These are phyloP conservation scores for Xenoacremonium recifei DNA, from an alignment of 2,329 filamentous ascomycete species.

Conservation along the genomic window DNA sequence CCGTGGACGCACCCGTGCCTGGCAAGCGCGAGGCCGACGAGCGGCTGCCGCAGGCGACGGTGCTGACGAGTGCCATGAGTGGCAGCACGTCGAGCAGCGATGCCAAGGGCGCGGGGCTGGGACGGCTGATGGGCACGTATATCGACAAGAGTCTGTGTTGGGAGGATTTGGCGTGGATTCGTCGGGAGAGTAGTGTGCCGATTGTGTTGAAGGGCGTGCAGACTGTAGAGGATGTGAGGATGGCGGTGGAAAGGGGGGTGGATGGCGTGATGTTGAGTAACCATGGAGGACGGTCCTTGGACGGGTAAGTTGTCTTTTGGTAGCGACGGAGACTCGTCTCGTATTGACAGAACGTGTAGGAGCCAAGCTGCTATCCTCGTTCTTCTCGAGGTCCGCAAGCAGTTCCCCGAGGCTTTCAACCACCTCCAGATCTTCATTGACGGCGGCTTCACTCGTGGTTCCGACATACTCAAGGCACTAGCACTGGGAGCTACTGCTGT, in stretches of 20 bases:
- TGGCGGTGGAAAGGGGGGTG: slow-evolving; percentile 47
- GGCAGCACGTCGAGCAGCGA: slow-evolving; percentile 45
- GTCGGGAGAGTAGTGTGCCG: slow-evolving; percentile 42
- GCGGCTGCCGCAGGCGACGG: slow-evolving; percentile 45
- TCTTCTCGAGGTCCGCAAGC: slow-evolving; percentile 49
- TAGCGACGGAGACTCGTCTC: too few relatives aligned
- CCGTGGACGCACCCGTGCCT: slow-evolving; percentile 54
- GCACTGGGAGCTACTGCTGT: slow-evolving; percentile 53
- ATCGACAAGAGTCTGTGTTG: slow-evolving; percentile 52
- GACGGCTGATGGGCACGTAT: slow-evolving; percentile 49
- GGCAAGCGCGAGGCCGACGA: slow-evolving; percentile 59
- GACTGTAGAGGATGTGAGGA: slow-evolving; percentile 52
- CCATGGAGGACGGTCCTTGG: slow-evolving; percentile 56
- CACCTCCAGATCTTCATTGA: slow-evolving; percentile 53
- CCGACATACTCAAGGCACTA: slow-evolving; percentile 54
- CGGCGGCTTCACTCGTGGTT: slow-evolving; percentile 51
- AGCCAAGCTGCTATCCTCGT: slow-evolving; percentile 47
- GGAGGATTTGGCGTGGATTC: slow-evolving; percentile 54
- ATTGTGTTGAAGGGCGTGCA: slow-evolving; percentile 59
- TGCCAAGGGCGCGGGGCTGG: slow-evolving; percentile 52
- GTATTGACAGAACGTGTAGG: too few relatives aligned
- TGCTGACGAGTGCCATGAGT: slow-evolving; percentile 35
- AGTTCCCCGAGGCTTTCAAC: slow-evolving; percentile 47
- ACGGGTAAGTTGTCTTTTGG: slow-evolving; percentile 38
- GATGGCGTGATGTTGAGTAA: slow-evolving; percentile 57